Percentiles rank a stretch among this genome's conserved stretches.
phyloP scores from a whole-genome alignment of 2,329 filamentous ascomycete genomes.

The Polychaeton citri region DNA sequence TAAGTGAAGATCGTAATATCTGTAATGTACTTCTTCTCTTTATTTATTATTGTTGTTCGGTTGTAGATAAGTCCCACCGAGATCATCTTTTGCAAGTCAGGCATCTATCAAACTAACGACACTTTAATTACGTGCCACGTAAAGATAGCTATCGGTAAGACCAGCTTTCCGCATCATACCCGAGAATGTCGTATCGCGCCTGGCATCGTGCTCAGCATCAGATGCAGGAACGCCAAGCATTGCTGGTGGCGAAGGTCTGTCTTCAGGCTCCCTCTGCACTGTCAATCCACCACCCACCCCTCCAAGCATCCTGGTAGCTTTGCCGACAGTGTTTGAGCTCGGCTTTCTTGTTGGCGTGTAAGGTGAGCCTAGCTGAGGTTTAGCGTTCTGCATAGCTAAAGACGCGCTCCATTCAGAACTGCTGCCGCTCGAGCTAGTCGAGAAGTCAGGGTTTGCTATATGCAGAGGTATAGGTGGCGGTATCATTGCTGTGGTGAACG shows the following conservation, averaged over 20 bases:
- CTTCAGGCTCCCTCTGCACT: neutral
- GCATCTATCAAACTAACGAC: too few relatives aligned
- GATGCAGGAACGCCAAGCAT: too few relatives aligned
- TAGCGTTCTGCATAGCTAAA: neutral
- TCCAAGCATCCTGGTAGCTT: neutral
- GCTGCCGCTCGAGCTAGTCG: neutral
- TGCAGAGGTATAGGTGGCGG: neutral
- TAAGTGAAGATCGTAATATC: too few relatives aligned
- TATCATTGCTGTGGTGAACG: neutral
- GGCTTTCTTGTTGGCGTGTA: neutral
- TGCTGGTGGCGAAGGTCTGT: neutral
- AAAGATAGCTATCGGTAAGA: constrained; percentile 17
- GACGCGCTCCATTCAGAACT: neutral
- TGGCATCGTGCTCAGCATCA: neutral
- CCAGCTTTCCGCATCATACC: constrained; percentile 30
- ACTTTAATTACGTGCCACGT: too few relatives aligned
- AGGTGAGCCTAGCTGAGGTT: neutral
- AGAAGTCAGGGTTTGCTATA: neutral
- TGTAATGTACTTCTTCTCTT: too few relatives aligned
- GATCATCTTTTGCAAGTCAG: too few relatives aligned
- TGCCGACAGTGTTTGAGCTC: neutral
- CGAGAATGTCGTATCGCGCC: constrained; percentile 22
- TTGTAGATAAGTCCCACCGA: too few relatives aligned
- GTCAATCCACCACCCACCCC: neutral
- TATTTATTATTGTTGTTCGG: too few relatives aligned